phyloP scores from a whole-genome alignment of 1,284 basidiomycete genomes.

The Fomes fomentarius region DNA sequence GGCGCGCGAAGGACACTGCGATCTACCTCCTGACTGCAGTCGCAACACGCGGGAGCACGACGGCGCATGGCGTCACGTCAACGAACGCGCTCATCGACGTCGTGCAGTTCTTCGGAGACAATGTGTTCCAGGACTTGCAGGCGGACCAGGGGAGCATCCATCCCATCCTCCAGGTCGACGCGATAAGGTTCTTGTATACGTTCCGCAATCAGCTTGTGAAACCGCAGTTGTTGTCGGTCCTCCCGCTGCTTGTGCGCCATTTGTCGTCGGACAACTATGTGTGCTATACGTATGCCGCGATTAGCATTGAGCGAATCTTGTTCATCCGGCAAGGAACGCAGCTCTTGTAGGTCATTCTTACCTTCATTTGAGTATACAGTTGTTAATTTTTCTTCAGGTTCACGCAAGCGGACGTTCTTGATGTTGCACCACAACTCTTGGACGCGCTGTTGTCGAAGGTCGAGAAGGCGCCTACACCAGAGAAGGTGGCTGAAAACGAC shows the following conservation, averaged over 20 bases:
- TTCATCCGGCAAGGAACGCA: constrained; percentile 82
- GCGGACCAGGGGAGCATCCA: constrained; percentile 71
- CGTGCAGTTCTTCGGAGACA: constrained; percentile 92
- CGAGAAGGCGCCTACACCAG: constrained; percentile 81
- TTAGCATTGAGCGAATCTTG: constrained; percentile 87
- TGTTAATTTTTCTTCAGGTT: constrained; percentile 56
- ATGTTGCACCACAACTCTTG: constrained; percentile 79
- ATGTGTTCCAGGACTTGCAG: constrained; percentile 90
- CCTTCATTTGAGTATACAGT: no score
- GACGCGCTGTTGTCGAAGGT: constrained; percentile 83
- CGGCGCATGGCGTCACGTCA: constrained; percentile 89
- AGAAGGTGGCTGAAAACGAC: constrained; percentile 98
- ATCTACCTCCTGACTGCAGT: constrained; percentile 93
- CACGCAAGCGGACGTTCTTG: constrained; percentile 83
- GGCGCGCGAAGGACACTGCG: constrained; percentile 97
- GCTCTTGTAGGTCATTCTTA: constrained; percentile 39
- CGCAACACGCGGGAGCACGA: constrained; percentile 86
- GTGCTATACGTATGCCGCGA: constrained; percentile 88
- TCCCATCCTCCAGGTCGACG: constrained; percentile 94
- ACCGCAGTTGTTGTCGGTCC: constrained; percentile 89
- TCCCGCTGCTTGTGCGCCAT: constrained; percentile 89
- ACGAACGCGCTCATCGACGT: constrained; percentile 94
- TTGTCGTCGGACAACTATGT: constrained; percentile 84
- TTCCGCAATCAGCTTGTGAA: constrained; percentile 98
- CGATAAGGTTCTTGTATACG: constrained; percentile 91